Percentiles rank a stretch among this genome's conserved stretches.
phyloP scores from a whole-genome alignment of 306 rosid species.

The Ormosia semicastrata region DNA sequence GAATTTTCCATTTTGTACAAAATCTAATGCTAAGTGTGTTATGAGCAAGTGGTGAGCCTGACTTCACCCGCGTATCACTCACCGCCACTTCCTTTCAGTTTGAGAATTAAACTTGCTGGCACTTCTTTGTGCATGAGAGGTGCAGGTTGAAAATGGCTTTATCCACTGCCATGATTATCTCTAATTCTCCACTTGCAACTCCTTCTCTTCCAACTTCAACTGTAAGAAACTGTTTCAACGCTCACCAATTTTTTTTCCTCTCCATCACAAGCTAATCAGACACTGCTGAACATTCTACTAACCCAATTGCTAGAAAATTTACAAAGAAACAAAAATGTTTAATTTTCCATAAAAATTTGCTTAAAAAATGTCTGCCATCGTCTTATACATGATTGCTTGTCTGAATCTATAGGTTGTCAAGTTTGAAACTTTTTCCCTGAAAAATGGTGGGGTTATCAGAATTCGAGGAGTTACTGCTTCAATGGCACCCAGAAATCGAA shows the following conservation, averaged over 20 bases:
- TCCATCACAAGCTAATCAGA: background rate
- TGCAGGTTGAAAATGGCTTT: constrained; percentile 41
- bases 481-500: constrained; percentile 21
- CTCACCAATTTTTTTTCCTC: background rate
- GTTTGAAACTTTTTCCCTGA: constrained; percentile 26
- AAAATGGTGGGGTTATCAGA: constrained; percentile 28
- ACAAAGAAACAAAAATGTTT: background rate
- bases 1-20: background rate
- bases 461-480: constrained; percentile 6
- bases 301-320: background rate
- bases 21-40: too few relatives aligned
- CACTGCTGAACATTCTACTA: background rate
- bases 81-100: background rate
- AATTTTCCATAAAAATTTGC: background rate
- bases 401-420: constrained; percentile 36
- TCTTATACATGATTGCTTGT: background rate
- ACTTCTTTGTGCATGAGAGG: constrained; percentile 21
- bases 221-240: constrained; percentile 26
- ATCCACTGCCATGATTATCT: constrained; percentile 34
- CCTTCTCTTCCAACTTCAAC: constrained; percentile 40
- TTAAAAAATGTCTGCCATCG: background rate
- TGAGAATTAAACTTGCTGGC: background rate
- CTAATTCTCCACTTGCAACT: constrained; percentile 36
- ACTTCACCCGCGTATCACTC: background rate
- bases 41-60: background rate